A percentile compares a stretch with the other conserved stretches of the same genome.
These are phyloP conservation scores for Phoma sp. DNA, from an alignment of 2,329 filamentous ascomycete genomes.

Conservation along the genomic window DNA sequence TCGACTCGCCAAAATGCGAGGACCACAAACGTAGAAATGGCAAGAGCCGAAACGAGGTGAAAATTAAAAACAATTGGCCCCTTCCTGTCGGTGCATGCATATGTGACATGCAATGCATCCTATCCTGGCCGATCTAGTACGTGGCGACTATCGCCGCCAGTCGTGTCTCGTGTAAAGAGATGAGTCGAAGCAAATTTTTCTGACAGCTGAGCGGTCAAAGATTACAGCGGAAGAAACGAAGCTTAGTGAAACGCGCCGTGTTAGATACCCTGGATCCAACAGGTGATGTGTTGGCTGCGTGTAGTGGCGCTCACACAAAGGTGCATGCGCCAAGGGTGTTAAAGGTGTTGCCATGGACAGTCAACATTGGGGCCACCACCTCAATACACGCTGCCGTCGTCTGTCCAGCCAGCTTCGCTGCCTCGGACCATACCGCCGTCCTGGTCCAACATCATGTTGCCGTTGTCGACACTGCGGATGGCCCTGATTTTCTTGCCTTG, in stretches of 20 bases:
- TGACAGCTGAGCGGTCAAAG: constrained; percentile 6
- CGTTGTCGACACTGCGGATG: constrained; percentile 56
- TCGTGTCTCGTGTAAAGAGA: constrained; percentile 20
- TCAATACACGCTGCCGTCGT: constrained; percentile 53
- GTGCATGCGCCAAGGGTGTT: background rate
- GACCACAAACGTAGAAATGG: constrained; percentile 6
- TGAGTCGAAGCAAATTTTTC: constrained; percentile 25
- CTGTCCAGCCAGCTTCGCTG: constrained; percentile 63
- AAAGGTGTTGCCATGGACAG: background rate
- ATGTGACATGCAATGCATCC: constrained; percentile 19
- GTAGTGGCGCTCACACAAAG: background rate
- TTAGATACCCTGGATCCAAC: background rate
- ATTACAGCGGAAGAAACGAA: constrained; percentile 14
- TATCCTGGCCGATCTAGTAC: constrained; percentile 22
- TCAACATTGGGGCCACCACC: background rate
- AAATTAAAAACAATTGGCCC: background rate
- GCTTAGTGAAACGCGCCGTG: background rate
- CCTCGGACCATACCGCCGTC: constrained; percentile 55
- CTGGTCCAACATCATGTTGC: constrained; percentile 50
- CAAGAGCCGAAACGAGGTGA: constrained; percentile 2
- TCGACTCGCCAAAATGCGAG: constrained; percentile 17
- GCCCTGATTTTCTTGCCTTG: constrained; percentile 50
- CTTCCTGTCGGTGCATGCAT: constrained; percentile 7
- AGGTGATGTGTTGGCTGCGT: background rate
- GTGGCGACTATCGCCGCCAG: constrained; percentile 41